These are phyloP conservation scores for Trametes punicea DNA, from an alignment of 768 basidiomycete genomes.

Conservation along the genomic window DNA sequence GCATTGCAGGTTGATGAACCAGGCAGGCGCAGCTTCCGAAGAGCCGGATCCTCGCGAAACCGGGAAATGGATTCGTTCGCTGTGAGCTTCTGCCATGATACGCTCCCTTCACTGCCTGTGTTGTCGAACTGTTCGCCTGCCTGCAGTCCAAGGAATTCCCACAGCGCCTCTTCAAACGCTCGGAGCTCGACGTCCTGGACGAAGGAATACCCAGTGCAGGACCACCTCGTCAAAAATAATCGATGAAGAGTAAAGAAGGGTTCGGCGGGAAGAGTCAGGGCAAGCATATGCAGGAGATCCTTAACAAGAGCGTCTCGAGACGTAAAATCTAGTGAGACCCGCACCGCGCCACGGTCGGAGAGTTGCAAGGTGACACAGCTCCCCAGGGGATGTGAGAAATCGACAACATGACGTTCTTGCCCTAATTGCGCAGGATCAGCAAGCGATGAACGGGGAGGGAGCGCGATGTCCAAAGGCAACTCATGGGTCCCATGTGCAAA, in stretches of 20 bases:
- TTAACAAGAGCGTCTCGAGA: slow-evolving; percentile 54
- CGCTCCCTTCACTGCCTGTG: slow-evolving; percentile 12
- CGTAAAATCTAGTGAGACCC: slow-evolving; percentile 51
- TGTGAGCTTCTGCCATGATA: slow-evolving; percentile 49
- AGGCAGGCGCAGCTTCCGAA: slow-evolving; percentile 44
- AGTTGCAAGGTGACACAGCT: slow-evolving; percentile 54
- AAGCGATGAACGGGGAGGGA: neutral
- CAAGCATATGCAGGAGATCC: slow-evolving; percentile 59
- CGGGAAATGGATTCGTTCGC: slow-evolving; percentile 41
- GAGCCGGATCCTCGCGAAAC: slow-evolving; percentile 58
- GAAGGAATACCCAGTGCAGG: slow-evolving; percentile 39
- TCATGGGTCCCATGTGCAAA: slow-evolving; percentile 59
- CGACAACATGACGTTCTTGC: slow-evolving; percentile 31
- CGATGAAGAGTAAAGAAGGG: slow-evolving; percentile 54
- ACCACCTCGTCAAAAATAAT: slow-evolving; percentile 59
- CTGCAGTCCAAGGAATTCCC: slow-evolving; percentile 40
- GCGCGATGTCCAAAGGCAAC: slow-evolving; percentile 24
- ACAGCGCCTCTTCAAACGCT: slow-evolving; percentile 53
- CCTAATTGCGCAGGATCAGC: neutral
- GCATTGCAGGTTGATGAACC: neutral
- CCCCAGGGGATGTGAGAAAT: slow-evolving; percentile 46
- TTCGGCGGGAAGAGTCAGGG: slow-evolving; percentile 55
- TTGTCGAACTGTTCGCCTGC: neutral
- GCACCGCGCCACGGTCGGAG: slow-evolving; percentile 44
- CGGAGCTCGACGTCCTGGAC: slow-evolving; percentile 52